Conservation (phyloP, 1,284 basidiomycete species). For the Pseudomicrostroma phylloplanum region DNA sequence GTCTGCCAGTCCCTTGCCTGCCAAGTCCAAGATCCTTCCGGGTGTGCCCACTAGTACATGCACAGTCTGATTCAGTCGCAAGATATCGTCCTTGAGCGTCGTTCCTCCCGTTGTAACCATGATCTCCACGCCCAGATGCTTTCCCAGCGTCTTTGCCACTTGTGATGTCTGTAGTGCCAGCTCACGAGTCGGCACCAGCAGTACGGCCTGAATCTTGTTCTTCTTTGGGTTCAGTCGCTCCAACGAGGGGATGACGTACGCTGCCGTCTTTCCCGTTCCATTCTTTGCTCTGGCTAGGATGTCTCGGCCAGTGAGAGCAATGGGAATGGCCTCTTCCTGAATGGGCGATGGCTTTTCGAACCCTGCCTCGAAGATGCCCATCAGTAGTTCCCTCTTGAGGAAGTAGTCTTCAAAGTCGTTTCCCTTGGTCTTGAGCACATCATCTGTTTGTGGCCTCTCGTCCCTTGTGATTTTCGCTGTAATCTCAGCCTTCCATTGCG, state of each 20-base stretch:
- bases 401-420: conserved; percentile 51
- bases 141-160: conserved; percentile 93
- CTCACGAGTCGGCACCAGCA: conserved; percentile 50
- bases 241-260: conserved; percentile 93
- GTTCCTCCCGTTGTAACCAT: conserved; percentile 99
- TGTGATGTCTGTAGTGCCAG: conserved; percentile 70
- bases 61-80: conserved; percentile 74
- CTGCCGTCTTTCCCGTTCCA: conserved; percentile 71
- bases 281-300: conserved; percentile 65
- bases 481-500: conserved; percentile 15
- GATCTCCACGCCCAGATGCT: conserved; percentile 89
- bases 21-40: conserved; percentile 88
- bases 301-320: conserved; percentile 61
- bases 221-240: conserved; percentile 82
- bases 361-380: conserved; percentile 51
- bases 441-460: conserved; percentile 49
- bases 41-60: conserved; percentile 96
- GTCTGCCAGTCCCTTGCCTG: conserved; percentile 88
- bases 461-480: conserved; percentile 23
- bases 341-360: conserved; percentile 96
- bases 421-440: conserved; percentile 48
- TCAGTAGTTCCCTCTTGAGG: conserved; percentile 49
- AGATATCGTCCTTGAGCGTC: conserved; percentile 93
- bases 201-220: conserved; percentile 72
- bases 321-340: conserved; percentile 75